A percentile compares a stretch with the other conserved stretches of the same genome.
Conservation (phyloP, 352 stramenopile genomes). For the Pilasporangium apinafurcum region DNA sequence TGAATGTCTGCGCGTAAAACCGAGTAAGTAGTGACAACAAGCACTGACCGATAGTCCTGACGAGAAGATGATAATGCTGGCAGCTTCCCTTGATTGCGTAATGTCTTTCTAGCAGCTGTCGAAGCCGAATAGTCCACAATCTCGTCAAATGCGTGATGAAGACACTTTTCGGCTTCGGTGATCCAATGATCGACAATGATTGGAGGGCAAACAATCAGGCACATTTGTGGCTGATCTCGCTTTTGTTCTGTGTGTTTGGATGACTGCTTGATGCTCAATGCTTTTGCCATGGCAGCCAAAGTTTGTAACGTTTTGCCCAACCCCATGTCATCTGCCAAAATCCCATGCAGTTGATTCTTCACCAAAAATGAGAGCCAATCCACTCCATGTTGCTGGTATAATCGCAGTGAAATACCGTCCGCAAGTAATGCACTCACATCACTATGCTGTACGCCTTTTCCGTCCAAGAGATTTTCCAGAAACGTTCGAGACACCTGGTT, state of each 20-base stretch:
- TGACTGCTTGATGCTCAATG: constrained; percentile 10
- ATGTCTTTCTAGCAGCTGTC: constrained; percentile 29
- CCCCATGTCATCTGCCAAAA: constrained; percentile 87
- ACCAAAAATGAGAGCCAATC: constrained; percentile 73
- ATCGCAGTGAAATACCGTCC: constrained; percentile 24
- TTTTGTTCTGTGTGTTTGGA: too few relatives aligned
- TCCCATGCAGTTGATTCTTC: constrained; percentile 65
- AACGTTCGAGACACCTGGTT: constrained; percentile 66
- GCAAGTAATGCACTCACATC: constrained; percentile 26
- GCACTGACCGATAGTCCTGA: neutral
- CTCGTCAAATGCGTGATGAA: constrained; percentile 48
- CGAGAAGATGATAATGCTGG: too few relatives aligned
- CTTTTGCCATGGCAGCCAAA: constrained; percentile 81
- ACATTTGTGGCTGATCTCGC: constrained; percentile 7
- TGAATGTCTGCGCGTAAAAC: constrained; percentile 84
- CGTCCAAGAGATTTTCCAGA: constrained; percentile 50
- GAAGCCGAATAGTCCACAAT: constrained; percentile 78
- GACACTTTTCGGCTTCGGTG: constrained; percentile 84
- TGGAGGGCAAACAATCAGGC: constrained; percentile 92
- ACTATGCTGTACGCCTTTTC: constrained; percentile 39
- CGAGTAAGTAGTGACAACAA: constrained; percentile 83
- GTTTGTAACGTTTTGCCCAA: constrained; percentile 95
- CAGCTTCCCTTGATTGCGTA: constrained; percentile 6
- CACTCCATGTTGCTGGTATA: constrained; percentile 78
- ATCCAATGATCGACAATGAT: constrained; percentile 95